phyloP scores from a whole-genome alignment of 257 asterid species.

The Schizonepeta tenuifolia region DNA sequence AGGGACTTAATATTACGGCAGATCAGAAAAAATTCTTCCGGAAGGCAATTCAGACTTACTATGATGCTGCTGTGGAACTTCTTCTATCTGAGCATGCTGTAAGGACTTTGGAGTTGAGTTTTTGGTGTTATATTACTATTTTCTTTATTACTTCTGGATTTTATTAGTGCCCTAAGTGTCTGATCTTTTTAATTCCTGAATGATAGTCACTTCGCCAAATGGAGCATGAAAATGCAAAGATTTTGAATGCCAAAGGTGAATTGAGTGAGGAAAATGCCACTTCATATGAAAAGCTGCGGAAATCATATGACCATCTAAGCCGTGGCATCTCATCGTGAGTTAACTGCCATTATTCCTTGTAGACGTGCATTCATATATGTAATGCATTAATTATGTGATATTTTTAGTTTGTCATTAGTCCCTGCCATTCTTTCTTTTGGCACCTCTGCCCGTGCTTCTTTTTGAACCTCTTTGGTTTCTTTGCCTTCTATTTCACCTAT shows the following conservation, averaged over 20 bases:
- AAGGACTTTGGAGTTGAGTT: slow-evolving; percentile 43
- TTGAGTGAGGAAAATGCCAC: slow-evolving; percentile 87
- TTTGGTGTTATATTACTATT: slow-evolving; percentile 26
- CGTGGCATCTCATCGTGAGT: slow-evolving; percentile 97
- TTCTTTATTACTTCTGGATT: slow-evolving; percentile 18
- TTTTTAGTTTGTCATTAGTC: slow-evolving; percentile 19
- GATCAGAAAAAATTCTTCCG: slow-evolving; percentile 80
- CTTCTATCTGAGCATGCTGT: slow-evolving; percentile 95
- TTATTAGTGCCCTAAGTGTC: slow-evolving; percentile 18
- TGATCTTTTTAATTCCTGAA: slow-evolving; percentile 21
- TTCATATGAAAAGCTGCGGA: slow-evolving; percentile 89
- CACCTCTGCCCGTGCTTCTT: slow-evolving; percentile 19
- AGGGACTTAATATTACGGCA: slow-evolving; percentile 77
- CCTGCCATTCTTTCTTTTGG: slow-evolving; percentile 15
- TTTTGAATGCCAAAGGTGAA: slow-evolving; percentile 96
- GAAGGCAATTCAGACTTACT: slow-evolving; percentile 81
- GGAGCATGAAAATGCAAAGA: slow-evolving; percentile 97
- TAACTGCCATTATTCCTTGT: slow-evolving; percentile 29
- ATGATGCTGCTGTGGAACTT: slow-evolving; percentile 82
- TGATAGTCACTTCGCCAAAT: slow-evolving; percentile 90
- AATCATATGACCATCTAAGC: slow-evolving; percentile 83
- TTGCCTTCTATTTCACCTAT: slow-evolving; percentile 4
- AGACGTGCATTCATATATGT: slow-evolving; percentile 22
- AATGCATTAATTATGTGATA: slow-evolving; percentile 8
- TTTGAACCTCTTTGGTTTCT: slow-evolving; percentile 10